Conservation (phyloP, 2,329 filamentous ascomycete species). For the Herpomyces periplanetae region DNA sequence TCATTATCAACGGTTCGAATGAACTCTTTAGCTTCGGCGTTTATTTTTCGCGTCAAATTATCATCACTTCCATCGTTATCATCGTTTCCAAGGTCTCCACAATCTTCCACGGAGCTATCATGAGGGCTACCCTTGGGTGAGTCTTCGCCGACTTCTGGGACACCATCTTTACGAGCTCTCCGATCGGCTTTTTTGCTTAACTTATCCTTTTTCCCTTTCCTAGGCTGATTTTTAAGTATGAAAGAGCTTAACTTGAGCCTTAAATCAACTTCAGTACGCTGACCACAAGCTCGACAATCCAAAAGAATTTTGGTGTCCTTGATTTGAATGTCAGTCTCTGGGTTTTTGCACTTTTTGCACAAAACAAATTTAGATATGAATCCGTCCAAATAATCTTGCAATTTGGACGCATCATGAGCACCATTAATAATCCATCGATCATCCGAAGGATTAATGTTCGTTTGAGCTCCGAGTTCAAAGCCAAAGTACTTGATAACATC, state of each 20-base stretch:
- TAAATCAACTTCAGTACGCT: slow-evolving; percentile 59
- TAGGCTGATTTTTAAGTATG: slow-evolving; percentile 80
- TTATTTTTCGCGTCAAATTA: slow-evolving; percentile 42
- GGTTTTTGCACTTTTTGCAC: slow-evolving; percentile 98
- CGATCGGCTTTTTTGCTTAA: slow-evolving; percentile 55
- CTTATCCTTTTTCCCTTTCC: slow-evolving; percentile 88
- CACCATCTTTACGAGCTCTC: slow-evolving; percentile 39
- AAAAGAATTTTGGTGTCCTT: slow-evolving; percentile 69
- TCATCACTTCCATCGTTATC: slow-evolving; percentile 48
- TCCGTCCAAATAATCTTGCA: slow-evolving; percentile 88
- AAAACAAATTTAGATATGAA: slow-evolving; percentile 97
- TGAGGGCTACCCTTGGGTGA: slow-evolving; percentile 13
- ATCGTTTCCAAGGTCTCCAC: slow-evolving; percentile 16
- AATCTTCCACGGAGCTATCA: slow-evolving; percentile 24
- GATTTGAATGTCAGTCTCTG: slow-evolving; percentile 78
- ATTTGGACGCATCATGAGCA: slow-evolving; percentile 67
- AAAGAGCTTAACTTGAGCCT: slow-evolving; percentile 86
- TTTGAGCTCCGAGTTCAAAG: slow-evolving; percentile 91
- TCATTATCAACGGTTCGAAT: slow-evolving; percentile 24
- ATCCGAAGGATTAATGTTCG: slow-evolving; percentile 81
- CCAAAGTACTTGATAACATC: slow-evolving; percentile 98
- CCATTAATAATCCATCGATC: slow-evolving; percentile 99
- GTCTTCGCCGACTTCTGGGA: slow-evolving; percentile 14
- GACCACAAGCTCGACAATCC: slow-evolving; percentile 94
- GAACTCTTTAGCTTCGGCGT: slow-evolving; percentile 23